These are phyloP conservation scores for Ustilago sp. DNA, from an alignment of 1,284 basidiomycete genomes.

Conservation along the genomic window DNA sequence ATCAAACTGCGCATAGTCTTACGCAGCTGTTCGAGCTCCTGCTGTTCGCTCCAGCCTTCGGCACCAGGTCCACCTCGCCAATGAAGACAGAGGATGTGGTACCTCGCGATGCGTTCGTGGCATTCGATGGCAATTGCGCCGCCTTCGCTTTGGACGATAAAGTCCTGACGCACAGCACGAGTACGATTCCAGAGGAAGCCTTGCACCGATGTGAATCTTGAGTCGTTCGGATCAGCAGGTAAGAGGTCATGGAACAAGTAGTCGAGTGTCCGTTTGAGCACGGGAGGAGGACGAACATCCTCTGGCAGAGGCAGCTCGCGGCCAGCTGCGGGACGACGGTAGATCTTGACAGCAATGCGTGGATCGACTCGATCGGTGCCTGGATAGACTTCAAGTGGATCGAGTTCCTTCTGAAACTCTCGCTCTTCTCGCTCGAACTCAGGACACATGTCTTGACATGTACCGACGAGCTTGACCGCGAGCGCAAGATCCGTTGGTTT, in stretches of 20 bases:
- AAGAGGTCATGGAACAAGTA: slow-evolving; percentile 90
- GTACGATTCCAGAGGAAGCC: slow-evolving; percentile 93
- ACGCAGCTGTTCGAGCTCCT: slow-evolving; percentile 89
- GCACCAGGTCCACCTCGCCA: slow-evolving; percentile 71
- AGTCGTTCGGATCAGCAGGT: slow-evolving; percentile 71
- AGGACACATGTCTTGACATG: slow-evolving; percentile 93
- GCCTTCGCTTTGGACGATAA: slow-evolving; percentile 89
- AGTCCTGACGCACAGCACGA: slow-evolving; percentile 89
- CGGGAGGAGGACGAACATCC: slow-evolving; percentile 86
- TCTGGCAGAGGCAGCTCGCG: slow-evolving; percentile 87
- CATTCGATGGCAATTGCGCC: slow-evolving; percentile 85
- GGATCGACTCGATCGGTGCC: slow-evolving; percentile 80
- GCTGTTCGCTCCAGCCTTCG: slow-evolving; percentile 77
- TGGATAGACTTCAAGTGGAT: slow-evolving; percentile 79
- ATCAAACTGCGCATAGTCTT: slow-evolving; percentile 90
- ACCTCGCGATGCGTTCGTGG: slow-evolving; percentile 91
- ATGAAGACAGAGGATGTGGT: slow-evolving; percentile 89
- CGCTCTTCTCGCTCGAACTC: slow-evolving; percentile 90
- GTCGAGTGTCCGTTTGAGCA: slow-evolving; percentile 86
- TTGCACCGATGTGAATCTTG: slow-evolving; percentile 78
- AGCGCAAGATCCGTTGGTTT: slow-evolving; percentile 83
- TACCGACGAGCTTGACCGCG: slow-evolving; percentile 89
- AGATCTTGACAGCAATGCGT: slow-evolving; percentile 88
- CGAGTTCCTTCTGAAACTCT: slow-evolving; percentile 88
- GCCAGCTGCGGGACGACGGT: slow-evolving; percentile 88